A percentile compares a stretch with the other conserved stretches of the same genome.
phyloP scores from a whole-genome alignment of 2,329 filamentous ascomycete genomes.

The Penicillium crustosum region DNA sequence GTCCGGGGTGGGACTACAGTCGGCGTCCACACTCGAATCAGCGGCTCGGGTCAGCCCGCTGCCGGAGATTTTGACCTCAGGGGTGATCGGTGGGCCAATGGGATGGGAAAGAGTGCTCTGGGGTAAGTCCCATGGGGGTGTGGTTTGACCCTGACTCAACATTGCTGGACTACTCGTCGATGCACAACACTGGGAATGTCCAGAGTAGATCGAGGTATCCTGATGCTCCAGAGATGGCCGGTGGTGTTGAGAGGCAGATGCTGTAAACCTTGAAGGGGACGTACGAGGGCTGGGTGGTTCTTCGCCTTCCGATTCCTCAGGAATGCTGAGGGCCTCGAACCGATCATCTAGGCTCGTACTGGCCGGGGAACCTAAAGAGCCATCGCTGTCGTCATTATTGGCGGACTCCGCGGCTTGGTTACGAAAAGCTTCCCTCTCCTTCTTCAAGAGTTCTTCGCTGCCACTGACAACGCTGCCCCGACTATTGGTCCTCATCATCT shows the following conservation, averaged over 20 bases:
- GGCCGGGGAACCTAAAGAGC: constrained; percentile 24
- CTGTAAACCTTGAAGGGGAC: constrained; percentile 14
- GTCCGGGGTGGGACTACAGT: constrained; percentile 27
- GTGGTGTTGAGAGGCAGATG: neutral
- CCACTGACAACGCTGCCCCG: constrained; percentile 71
- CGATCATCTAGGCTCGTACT: constrained; percentile 32
- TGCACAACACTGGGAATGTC: constrained; percentile 1
- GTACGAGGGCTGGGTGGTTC: constrained; percentile 28
- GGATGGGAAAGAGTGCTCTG: constrained; percentile 10
- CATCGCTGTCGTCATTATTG: constrained; percentile 25
- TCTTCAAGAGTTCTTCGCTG: constrained; percentile 41
- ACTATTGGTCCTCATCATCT: constrained; percentile 98
- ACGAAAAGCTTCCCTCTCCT: constrained; percentile 37
- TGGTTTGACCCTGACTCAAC: constrained; percentile 30
- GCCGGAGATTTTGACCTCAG: constrained; percentile 15
- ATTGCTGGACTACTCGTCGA: constrained; percentile 12
- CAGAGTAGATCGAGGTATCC: constrained; percentile 24
- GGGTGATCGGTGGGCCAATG: constrained; percentile 24
- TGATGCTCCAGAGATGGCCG: constrained; percentile 21
- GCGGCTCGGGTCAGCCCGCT: constrained; percentile 9
- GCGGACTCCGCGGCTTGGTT: constrained; percentile 23
- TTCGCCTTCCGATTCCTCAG: constrained; percentile 37
- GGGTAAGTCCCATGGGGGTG: constrained; percentile 30
- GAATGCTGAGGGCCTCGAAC: constrained; percentile 37
- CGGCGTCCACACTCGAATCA: constrained; percentile 19